Evolutionary conservation across 768 basidiomycete genomes (phyloP).

Genomic region (Sporobolomyces roseus): DNA sequence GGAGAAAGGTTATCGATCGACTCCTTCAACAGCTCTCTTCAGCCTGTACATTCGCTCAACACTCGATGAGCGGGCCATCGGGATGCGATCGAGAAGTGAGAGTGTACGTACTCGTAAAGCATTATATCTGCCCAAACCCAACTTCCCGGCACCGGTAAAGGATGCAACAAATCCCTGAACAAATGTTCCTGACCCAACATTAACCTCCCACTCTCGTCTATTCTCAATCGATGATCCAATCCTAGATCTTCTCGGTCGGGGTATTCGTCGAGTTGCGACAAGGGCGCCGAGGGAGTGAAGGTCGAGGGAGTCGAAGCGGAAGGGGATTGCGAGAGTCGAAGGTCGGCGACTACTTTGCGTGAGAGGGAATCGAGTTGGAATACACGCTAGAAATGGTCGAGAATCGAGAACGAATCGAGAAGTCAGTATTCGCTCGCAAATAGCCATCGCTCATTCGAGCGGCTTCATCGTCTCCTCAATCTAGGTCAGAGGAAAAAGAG

Average conservation of each 20-base stretch:
- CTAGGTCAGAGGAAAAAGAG: not conserved
- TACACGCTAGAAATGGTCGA: conserved; percentile 26
- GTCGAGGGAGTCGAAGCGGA: not conserved
- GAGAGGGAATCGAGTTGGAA: conserved; percentile 36
- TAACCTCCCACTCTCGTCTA: conserved; percentile 32
- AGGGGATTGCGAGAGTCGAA: conserved; percentile 17
- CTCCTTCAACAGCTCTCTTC: conserved; percentile 3
- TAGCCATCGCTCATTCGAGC: no score
- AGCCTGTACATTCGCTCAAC: not conserved
- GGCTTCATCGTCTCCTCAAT: no score
- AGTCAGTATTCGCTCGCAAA: not conserved
- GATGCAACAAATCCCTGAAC: conserved; percentile 40
- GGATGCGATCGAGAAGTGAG: not conserved
- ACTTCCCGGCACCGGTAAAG: conserved; percentile 36
- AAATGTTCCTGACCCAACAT: conserved; percentile 40
- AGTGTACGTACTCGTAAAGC: conserved; percentile 36
- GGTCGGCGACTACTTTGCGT: conserved; percentile 37
- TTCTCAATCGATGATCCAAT: conserved; percentile 24
- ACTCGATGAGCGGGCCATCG: not conserved
- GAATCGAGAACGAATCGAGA: not conserved
- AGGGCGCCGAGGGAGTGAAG: not conserved
- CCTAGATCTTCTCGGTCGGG: conserved; percentile 29
- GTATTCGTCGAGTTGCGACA: not conserved
- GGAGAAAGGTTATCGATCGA: not conserved
- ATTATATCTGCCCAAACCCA: conserved; percentile 39